Conservation (phyloP, 1,139 yeast species). For the Sugiyamaella grinbergsii region DNA sequence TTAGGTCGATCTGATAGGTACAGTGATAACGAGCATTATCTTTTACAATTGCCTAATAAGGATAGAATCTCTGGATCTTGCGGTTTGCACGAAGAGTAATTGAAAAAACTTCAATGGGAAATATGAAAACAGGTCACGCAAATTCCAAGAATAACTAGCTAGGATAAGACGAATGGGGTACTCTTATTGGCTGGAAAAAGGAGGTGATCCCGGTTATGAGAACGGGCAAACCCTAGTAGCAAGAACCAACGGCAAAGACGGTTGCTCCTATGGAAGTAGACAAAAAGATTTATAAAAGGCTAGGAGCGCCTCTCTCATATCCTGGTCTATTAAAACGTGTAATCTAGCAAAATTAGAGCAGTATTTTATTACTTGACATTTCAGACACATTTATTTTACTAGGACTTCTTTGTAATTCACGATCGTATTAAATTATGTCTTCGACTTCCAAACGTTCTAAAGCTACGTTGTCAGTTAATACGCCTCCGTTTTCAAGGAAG, state of each 20-base stretch:
- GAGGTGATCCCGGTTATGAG: neutral
- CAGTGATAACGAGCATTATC: constrained; percentile 4
- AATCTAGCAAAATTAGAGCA: neutral
- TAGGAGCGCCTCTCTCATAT: too few relatives aligned
- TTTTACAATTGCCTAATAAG: neutral
- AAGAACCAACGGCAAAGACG: neutral
- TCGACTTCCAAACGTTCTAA: neutral
- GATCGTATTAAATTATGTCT: neutral
- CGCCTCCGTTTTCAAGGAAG: constrained; percentile 12
- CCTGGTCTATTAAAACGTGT: neutral
- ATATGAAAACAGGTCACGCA: constrained; percentile 13
- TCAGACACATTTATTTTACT: neutral
- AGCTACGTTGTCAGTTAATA: neutral
- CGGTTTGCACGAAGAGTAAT: constrained; percentile 5
- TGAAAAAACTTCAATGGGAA: constrained; percentile 1
- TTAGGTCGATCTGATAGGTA: constrained; percentile 8
- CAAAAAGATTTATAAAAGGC: constrained; percentile 2
- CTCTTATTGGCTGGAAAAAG: neutral
- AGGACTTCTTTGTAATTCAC: neutral
- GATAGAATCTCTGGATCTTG: neutral
- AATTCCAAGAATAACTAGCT: neutral
- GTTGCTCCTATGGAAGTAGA: neutral
- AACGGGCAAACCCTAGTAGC: neutral
- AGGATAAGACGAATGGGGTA: neutral
- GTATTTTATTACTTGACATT: neutral